Evolutionary conservation across 1,284 basidiomycete species (phyloP), one percentile per base, ranked within the genome.

Genomic region (Pseudozyma sp.): DNA sequence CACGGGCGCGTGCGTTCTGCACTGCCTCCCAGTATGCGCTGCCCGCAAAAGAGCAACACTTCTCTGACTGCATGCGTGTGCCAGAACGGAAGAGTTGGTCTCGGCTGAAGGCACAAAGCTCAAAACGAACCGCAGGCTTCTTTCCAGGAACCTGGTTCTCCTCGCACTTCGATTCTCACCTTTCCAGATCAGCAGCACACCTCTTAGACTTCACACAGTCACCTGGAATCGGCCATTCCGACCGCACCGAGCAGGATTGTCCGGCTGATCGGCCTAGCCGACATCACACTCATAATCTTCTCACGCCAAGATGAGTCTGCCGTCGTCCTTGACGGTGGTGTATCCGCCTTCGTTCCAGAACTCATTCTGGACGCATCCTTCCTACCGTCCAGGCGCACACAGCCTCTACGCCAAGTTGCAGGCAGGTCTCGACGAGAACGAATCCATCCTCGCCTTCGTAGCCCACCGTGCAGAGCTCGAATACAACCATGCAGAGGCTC

Each of bases 361-460:
- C 55, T 81, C 77, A 34, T 84, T 83, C 61, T 84, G 82, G 82
- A 74, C 81, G 9, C 52, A 60, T 46, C 80, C 82, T 10, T 73
- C 76, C n/a, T 84, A 84, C 49, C 70, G 82, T 37, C 61, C 62
- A 34, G 80, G 80, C 8, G 76, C 75, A 1, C 57, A 71, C 16
- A 63, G 64, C 10, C 73, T 83, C 24, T 84, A 81, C 50, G 39
- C 74, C 16, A 66, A 68, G 44, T 69, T 84, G 3, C 82, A 84
- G 46, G 70, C 74, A 3, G 82, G 82, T 33, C 65, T 83, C 30
- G 80, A 84, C 48, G 81, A 83, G 48, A 75, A 82, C 64, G 57
- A 77, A 19, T 60, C 70, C n/a, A 63, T 84, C 13, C 67, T 83
- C 51, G 67, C 72, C n/a, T 67, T 79, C 34, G 68, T 82, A 9